These are phyloP conservation scores for Metschnikowia sp. DNA, from an alignment of 805 yeast genomes.

Conservation along the genomic window DNA sequence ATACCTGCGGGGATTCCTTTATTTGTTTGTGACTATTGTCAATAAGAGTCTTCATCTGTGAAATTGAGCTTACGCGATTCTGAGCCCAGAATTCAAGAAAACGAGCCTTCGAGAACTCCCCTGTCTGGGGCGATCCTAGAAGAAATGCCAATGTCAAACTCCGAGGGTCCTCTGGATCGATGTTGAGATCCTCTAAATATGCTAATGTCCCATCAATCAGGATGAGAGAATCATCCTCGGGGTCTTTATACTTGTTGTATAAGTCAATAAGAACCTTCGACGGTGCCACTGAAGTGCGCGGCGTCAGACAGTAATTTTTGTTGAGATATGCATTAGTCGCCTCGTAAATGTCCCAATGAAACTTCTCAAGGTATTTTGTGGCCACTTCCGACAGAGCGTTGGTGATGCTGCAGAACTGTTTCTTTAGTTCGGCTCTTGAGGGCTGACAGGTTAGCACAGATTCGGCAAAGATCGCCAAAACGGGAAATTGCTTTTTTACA, in stretches of 20 bases:
- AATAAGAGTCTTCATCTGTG: conserved; percentile 42
- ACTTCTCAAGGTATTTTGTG: conserved; percentile 29
- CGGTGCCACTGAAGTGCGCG: neutral
- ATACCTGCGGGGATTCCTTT: conserved; percentile 35
- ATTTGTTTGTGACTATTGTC: conserved; percentile 4
- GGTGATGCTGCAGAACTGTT: conserved; percentile 41
- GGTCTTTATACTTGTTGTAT: conserved; percentile 33
- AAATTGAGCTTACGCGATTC: conserved; percentile 21
- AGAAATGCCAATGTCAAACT: conserved; percentile 70
- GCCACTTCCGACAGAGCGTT: conserved; percentile 35
- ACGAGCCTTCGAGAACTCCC: conserved; percentile 48
- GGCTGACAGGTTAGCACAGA: conserved; percentile 4
- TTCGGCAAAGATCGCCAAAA: too few species aligned
- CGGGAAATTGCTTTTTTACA: too few species aligned
- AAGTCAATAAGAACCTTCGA: conserved; percentile 22
- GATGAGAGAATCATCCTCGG: conserved; percentile 38
- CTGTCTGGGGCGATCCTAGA: conserved; percentile 63
- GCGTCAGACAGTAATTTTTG: conserved; percentile 9
- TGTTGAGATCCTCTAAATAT: conserved; percentile 63
- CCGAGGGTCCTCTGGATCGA: conserved; percentile 70
- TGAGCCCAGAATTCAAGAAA: conserved; percentile 59
- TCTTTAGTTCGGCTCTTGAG: conserved; percentile 17
- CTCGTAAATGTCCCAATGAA: conserved; percentile 27
- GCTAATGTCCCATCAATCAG: conserved; percentile 76
- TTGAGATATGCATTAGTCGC: conserved; percentile 32